Conservation (phyloP, 1,284 basidiomycete species). For the Ustilago vetiveriae region DNA sequence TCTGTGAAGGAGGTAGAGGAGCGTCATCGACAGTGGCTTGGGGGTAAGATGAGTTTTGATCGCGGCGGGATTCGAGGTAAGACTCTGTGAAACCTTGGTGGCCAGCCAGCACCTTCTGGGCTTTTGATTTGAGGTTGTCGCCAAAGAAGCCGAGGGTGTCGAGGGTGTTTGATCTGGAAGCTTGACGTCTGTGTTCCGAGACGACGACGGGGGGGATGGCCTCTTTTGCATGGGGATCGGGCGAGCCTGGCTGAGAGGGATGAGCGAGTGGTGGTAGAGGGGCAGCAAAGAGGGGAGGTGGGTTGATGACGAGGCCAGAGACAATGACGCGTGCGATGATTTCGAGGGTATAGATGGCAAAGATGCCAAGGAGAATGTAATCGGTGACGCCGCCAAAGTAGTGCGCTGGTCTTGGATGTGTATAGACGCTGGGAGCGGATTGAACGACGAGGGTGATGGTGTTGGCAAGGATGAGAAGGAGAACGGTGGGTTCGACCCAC, state of each 20-base stretch:
- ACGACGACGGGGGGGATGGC: neutral
- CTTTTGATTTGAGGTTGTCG: constrained; percentile 44
- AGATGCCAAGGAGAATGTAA: constrained; percentile 81
- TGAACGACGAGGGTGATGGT: constrained; percentile 85
- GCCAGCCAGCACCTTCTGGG: constrained; percentile 36
- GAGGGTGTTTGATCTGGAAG: constrained; percentile 57
- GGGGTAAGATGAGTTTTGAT: neutral
- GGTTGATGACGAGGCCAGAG: constrained; percentile 89
- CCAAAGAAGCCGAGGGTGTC: constrained; percentile 52
- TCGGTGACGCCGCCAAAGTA: constrained; percentile 92
- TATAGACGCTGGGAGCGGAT: constrained; percentile 72
- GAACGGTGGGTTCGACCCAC: constrained; percentile 86
- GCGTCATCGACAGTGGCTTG: neutral
- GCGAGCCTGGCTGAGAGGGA: neutral
- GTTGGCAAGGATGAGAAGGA: constrained; percentile 84
- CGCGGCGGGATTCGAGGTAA: neutral
- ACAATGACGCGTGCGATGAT: constrained; percentile 87
- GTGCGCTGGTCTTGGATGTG: constrained; percentile 71
- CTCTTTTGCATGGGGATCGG: constrained; percentile 5
- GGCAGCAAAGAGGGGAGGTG: constrained; percentile 67
- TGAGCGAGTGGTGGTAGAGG: constrained; percentile 9
- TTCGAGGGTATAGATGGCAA: constrained; percentile 89
- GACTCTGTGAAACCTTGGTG: constrained; percentile 23
- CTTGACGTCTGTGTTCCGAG: constrained; percentile 32
- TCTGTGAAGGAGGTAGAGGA: neutral